phyloP scores from a whole-genome alignment of 1,139 yeast species.

The Taphrina deformans region DNA sequence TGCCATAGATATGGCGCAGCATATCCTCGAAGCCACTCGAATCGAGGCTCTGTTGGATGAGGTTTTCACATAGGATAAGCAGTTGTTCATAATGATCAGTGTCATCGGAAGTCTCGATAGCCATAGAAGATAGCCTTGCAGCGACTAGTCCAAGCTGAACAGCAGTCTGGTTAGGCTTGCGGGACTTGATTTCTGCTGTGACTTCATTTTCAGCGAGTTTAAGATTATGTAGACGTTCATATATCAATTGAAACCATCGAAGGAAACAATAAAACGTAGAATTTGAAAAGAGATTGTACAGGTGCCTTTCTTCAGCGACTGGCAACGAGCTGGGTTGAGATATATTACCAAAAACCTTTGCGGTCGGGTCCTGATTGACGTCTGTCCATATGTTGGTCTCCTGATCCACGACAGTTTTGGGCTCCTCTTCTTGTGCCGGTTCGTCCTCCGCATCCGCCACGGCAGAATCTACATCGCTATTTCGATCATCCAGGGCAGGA shows the following conservation, averaged over 20 bases:
- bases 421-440: conserved; percentile 51
- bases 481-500: conserved; percentile 21
- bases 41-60: conserved; percentile 88
- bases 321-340: conserved; percentile 33
- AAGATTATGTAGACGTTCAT: conserved; percentile 74
- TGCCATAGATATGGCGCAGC: conserved; percentile 89
- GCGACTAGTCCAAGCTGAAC: conserved; percentile 67
- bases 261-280: conserved; percentile 89
- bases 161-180: conserved; percentile 74
- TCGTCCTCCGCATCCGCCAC: conserved; percentile 55
- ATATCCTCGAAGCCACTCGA: conserved; percentile 96
- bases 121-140: conserved; percentile 53
- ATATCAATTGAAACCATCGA: conserved; percentile 80
- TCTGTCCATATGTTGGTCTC: conserved; percentile 69
- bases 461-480: conserved; percentile 11
- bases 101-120: conserved; percentile 48
- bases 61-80: conserved; percentile 65
- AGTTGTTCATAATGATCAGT: conserved; percentile 61
- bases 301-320: conserved; percentile 44
- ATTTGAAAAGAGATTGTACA: conserved; percentile 80
- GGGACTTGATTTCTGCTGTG: conserved; percentile 60
- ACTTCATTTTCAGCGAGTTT: conserved; percentile 67
- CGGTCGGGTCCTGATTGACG: conserved; percentile 37
- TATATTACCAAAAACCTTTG: conserved; percentile 37
- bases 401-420: conserved; percentile 47